Evolutionary conservation across 345 rosid genomes (phyloP).

Genomic region (Raphanus raphanistrum): DNA sequence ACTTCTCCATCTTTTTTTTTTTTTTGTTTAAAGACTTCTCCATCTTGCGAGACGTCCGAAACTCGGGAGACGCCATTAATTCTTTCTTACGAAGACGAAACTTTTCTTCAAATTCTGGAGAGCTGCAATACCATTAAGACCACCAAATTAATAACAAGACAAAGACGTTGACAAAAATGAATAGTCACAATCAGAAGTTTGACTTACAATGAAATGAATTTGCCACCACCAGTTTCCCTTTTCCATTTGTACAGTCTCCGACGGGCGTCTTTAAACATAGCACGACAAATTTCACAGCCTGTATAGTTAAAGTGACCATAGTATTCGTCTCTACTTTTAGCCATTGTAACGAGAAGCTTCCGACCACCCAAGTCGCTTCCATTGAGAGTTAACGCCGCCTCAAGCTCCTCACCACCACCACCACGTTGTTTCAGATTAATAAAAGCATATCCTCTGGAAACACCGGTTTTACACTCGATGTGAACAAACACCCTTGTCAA

Average conservation of each 20-base stretch:
- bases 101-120: background rate
- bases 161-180: background rate
- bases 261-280: background rate
- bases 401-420: background rate
- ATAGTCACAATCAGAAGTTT: background rate
- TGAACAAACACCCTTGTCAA: background rate
- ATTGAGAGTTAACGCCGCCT: constrained; percentile 57
- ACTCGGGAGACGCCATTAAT: no score
- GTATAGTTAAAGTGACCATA: background rate
- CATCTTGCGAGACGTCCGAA: no score
- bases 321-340: constrained; percentile 37
- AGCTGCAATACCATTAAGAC: background rate
- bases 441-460: background rate
- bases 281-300: background rate
- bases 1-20: no score
- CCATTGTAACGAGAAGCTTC: constrained; percentile 55
- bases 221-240: background rate
- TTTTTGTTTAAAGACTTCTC: no score
- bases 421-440: background rate
- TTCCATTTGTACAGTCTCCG: background rate
- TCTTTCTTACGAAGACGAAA: no score
- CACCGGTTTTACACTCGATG: background rate
- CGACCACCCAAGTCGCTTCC: constrained; percentile 47
- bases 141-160: background rate
- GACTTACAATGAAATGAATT: background rate